Base-by-base conservation (phyloP, 2,329 filamentous ascomycete species). In the Rhynchosporium secalis region DNA sequence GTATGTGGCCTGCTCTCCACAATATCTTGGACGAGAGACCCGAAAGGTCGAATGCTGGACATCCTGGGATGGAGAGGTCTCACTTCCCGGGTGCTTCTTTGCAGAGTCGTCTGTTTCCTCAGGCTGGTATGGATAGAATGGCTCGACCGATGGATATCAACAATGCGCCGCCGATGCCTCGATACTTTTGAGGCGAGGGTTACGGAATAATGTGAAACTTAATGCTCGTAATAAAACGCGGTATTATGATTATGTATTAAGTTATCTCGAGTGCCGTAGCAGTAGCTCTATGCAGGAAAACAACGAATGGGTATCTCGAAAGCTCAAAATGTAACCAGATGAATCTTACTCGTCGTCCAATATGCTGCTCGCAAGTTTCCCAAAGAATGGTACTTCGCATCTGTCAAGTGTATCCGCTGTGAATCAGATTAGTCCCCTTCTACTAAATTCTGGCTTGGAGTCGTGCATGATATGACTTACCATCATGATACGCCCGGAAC, bases 331-430 rank as follows among this genome's bases (percentile, higher is more conserved):
- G 41, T 46, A 8, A 48, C 43, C 48, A 12, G 6, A 15, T 28
- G n/a, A 43, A 43, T 29, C 48, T 69, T 52, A 77, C 65, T 97
- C 95, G 73, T 96, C 91, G 72, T 97, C 94, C 62, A 98, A 82
- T 73, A 97, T 94, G 31, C 89, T 89, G 76, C 89, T 96, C 48
- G 95, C 95, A 69, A 97, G 79, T 47, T 82, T 82, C 4, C 95
- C 95, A 72, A 98, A 89, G 72, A 96, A 86, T 0, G 94, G 94
- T 2, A 97, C 83, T 76, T 98, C 93, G 58, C 62, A 72, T 57
- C 70, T 65, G 61, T 82, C 78, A 56, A 88, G 78, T 1, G 82
- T 86, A 65, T 87, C 85, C 57, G 86, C 85, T 87, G 68, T 45
- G 43, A 36, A 2, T 20, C 15, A 6, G 1, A 36, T 36, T 36